Conservation (phyloP, 2,329 filamentous ascomycete genomes). For the Helotiales sp. region DNA sequence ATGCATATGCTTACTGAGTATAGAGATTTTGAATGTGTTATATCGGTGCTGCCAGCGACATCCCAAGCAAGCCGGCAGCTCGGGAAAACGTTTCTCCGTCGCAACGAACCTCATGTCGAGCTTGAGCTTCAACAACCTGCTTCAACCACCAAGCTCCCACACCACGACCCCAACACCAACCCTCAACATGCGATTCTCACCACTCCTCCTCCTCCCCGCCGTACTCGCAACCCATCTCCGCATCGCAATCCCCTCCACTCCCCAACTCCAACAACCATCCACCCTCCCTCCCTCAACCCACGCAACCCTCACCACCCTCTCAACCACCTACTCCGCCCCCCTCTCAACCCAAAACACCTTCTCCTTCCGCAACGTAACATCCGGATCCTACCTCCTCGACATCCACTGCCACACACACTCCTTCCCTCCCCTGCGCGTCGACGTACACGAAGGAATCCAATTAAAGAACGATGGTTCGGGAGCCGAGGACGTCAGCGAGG, state of each 20-base stretch:
- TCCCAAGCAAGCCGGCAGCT: not conserved
- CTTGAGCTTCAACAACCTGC: not conserved
- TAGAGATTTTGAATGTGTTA: not conserved
- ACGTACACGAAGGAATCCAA: constrained; percentile 50
- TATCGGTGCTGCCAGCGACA: not conserved
- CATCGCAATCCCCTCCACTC: constrained; percentile 27
- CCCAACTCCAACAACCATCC: constrained; percentile 37
- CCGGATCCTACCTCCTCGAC: constrained; percentile 79
- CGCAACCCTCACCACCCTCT: constrained; percentile 63
- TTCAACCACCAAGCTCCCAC: too few species aligned
- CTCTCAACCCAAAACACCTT: constrained; percentile 71
- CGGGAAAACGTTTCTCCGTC: not conserved
- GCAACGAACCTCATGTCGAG: not conserved
- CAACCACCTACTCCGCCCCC: constrained; percentile 54
- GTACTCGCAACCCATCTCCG: constrained; percentile 35
- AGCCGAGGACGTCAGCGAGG: constrained; percentile 39
- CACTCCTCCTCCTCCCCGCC: constrained; percentile 38
- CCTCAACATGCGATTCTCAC: constrained; percentile 39
- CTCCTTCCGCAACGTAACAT: constrained; percentile 69
- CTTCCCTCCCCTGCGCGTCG: constrained; percentile 80
- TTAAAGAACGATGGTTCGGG: constrained; percentile 21
- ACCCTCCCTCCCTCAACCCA: constrained; percentile 57
- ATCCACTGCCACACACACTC: constrained; percentile 72
- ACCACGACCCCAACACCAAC: constrained; percentile 1
- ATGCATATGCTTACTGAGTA: not conserved